Base-by-base conservation (phyloP, 1,284 basidiomycete species). In the Stereum hirsutum region DNA sequence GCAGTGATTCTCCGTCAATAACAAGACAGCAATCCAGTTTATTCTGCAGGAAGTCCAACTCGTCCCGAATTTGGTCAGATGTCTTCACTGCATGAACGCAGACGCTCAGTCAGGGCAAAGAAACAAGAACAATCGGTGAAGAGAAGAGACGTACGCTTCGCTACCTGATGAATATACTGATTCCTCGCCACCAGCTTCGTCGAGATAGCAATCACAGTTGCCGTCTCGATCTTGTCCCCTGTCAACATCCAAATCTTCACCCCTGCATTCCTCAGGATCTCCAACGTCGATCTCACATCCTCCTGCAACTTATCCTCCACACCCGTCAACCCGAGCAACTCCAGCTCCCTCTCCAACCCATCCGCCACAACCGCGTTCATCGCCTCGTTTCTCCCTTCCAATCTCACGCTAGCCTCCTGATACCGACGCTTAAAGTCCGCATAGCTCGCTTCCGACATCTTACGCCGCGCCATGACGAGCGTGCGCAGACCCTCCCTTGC, bases 171-270 rank as follows among this genome's bases (percentile, higher is more conserved):
- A 27, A 99, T 96, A 59, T 97, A 98, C 61, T 99, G 96, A 56
- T 93, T 93, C 52, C 96, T 74, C 14, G 91, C 87, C 0, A 99
- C 95, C 20, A 99, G 71, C 60, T 98, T 99, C 24, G 90, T 96
- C 28, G 92, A 97, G 49, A 98, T 93, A 1, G 95, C 94, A 54
- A 99, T 99, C 63, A 94, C 97, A 25, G 94, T 89, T 6, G 96
- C 96, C 2, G 96, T 99, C 69, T 99, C 96, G 49, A 99, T 93
- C 69, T 99, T 99, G 66, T 99, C 96, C 0, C 96, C 96, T 0
- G 96, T 99, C 54, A 99, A 70, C 96, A 99, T 99, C 96, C 96
- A 99, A 44, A 99, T 97, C 70, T 92, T 97, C 64, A 99, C 84
- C 2, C 95, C 95, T 0, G 95, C 96, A 59, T 99, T 99, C 49